Evolutionary conservation across 78 protist genomes (phyloP).

Genomic region (Dictyostelium citrinum): DNA sequence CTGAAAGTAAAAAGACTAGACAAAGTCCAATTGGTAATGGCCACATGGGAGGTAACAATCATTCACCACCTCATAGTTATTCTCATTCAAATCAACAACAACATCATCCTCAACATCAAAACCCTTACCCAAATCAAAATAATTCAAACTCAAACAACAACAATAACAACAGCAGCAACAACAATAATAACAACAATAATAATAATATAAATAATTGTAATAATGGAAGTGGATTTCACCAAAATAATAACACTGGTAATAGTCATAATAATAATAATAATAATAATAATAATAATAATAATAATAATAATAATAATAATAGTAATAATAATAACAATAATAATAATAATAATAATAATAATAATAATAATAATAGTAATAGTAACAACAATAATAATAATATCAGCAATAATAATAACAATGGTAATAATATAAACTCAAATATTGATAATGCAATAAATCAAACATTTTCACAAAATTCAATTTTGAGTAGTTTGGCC

Average conservation of each 20-base stretch:
- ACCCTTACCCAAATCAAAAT: neutral
- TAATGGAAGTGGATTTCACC: neutral
- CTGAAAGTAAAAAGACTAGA: constrained; percentile 30
- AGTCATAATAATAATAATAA: neutral
- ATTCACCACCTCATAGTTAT: neutral
- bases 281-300: neutral
- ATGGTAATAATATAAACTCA: neutral
- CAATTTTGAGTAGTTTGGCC: constrained; percentile 7
- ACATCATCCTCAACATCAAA: neutral
- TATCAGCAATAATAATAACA: neutral
- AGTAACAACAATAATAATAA: neutral
- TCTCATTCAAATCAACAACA: neutral
- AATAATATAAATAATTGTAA: neutral
- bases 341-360: neutral
- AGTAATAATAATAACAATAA: neutral
- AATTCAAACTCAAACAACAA: neutral
- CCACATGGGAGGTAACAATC: neutral
- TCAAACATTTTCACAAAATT: neutral
- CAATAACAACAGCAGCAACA: too few relatives aligned
- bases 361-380: neutral
- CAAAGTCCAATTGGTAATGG: neutral
- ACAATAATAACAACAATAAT: too few relatives aligned
- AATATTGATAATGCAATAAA: neutral
- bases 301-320: neutral
- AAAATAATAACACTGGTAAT: neutral